phyloP scores from a whole-genome alignment of 2,329 filamentous ascomycete genomes.

The Exophiala viscosa region DNA sequence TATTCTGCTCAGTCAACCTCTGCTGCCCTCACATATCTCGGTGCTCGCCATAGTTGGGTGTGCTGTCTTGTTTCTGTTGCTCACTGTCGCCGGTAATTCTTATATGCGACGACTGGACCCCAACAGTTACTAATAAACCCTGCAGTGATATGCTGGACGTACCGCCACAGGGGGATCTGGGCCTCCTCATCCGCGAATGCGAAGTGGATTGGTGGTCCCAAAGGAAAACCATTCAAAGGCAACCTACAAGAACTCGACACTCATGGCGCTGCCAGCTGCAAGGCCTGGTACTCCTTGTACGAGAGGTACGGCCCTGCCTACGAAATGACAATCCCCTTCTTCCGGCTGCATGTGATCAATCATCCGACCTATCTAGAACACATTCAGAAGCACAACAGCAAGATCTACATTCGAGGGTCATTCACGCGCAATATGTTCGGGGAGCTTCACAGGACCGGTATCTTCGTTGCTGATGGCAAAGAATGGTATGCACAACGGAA shows the following conservation, averaged over 20 bases:
- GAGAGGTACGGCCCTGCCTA: constrained; percentile 13
- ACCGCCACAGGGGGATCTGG: constrained; percentile 14
- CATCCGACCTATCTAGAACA: constrained; percentile 18
- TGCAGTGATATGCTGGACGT: constrained; percentile 21
- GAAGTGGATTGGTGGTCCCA: constrained; percentile 15
- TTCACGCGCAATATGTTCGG: constrained; percentile 16
- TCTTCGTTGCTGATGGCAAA: constrained; percentile 16
- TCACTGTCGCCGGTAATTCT: constrained; percentile 1
- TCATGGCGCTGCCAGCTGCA: constrained; percentile 16
- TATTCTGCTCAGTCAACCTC: not conserved
- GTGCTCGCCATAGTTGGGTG: constrained; percentile 1
- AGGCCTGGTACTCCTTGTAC: constrained; percentile 18
- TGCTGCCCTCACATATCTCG: not conserved
- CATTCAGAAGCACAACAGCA: constrained; percentile 16
- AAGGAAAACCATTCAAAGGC: constrained; percentile 13
- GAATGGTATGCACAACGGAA: constrained; percentile 17
- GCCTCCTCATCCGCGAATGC: constrained; percentile 13
- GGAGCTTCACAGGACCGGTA: constrained; percentile 10
- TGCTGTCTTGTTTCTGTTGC: not conserved
- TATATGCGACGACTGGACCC: not conserved
- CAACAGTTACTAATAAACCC: not conserved
- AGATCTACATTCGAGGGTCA: constrained; percentile 15
- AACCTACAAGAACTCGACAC: constrained; percentile 15
- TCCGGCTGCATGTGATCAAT: constrained; percentile 20
- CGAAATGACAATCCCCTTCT: constrained; percentile 19